phyloP scores from a whole-genome alignment of 2,329 filamentous ascomycete genomes.

The Verticillium nubilum region DNA sequence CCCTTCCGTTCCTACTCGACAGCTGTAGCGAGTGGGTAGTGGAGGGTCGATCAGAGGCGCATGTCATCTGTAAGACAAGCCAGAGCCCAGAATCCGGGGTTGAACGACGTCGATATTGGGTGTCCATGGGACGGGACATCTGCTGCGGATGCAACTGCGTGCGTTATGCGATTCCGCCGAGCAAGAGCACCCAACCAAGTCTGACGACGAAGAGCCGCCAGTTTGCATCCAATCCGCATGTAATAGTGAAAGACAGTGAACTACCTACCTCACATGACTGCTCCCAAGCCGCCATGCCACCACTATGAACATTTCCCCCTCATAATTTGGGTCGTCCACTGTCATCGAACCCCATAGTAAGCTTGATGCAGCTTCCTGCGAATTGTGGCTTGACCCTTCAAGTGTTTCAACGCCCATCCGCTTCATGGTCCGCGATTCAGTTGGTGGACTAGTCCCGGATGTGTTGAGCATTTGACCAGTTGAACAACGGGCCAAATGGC shows the following conservation, averaged over 20 bases:
- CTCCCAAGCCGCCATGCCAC: no score
- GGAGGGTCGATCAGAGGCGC: background rate
- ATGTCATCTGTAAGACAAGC: background rate
- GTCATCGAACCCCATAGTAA: no score
- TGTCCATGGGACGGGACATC: background rate
- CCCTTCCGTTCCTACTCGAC: background rate
- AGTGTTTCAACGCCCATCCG: background rate
- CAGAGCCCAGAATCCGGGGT: constrained; percentile 8
- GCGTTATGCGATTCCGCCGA: background rate
- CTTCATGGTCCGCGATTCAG: background rate
- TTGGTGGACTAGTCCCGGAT: background rate
- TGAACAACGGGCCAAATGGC: background rate
- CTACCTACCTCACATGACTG: no score
- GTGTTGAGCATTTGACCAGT: background rate
- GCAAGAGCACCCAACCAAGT: background rate
- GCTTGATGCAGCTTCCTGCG: no score
- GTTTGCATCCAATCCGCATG: no score
- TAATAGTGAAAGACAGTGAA: no score
- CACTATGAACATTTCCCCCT: no score
- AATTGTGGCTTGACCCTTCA: no score
- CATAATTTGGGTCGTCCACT: no score
- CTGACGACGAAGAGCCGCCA: background rate
- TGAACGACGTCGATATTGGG: background rate
- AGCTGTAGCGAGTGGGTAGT: background rate
- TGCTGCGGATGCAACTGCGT: background rate